Evolutionary conservation across 2,329 filamentous ascomycete species (phyloP).

Genomic region (Whalleya microplaca): DNA sequence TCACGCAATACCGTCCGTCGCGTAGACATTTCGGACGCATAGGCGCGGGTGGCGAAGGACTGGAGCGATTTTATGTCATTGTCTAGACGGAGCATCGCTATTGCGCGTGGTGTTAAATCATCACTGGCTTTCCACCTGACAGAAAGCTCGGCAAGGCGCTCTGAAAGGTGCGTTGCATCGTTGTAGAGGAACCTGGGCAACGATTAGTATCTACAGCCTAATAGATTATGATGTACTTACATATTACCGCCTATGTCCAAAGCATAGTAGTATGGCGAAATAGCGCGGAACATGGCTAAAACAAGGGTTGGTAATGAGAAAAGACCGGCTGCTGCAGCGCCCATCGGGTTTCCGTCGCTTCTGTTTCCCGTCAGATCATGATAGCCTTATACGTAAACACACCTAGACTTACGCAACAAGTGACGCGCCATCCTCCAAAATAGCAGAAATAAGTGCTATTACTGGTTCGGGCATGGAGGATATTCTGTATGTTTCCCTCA

Average conservation of each 20-base stretch:
- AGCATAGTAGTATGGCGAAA: slow-evolving; percentile 75
- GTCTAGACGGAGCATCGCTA: slow-evolving; percentile 60
- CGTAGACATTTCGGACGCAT: slow-evolving; percentile 62
- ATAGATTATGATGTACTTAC: slow-evolving; percentile 44
- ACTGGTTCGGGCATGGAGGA: slow-evolving; percentile 86
- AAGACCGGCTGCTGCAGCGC: slow-evolving; percentile 68
- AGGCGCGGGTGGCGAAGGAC: slow-evolving; percentile 64
- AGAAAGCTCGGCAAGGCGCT: slow-evolving; percentile 55
- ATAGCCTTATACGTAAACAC: neutral
- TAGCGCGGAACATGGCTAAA: slow-evolving; percentile 78
- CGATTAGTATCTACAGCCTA: slow-evolving; percentile 15
- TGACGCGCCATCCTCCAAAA: slow-evolving; percentile 63
- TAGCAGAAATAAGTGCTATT: slow-evolving; percentile 64
- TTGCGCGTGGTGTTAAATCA: slow-evolving; percentile 54
- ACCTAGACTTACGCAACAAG: slow-evolving; percentile 52
- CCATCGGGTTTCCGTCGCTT: slow-evolving; percentile 60
- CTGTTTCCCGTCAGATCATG: slow-evolving; percentile 22
- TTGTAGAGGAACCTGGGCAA: slow-evolving; percentile 66
- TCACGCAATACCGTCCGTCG: slow-evolving; percentile 66
- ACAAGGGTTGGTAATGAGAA: slow-evolving; percentile 74
- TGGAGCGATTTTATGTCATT: slow-evolving; percentile 63
- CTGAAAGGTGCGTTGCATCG: slow-evolving; percentile 66
- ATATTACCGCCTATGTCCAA: slow-evolving; percentile 65
- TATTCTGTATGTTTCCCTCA: slow-evolving; percentile 86
- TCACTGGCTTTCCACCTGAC: slow-evolving; percentile 56